A percentile compares a stretch with the other conserved stretches of the same genome.
phyloP scores from a whole-genome alignment of 495 filamentous ascomycete genomes.

The Alectoria sarmentosa region DNA sequence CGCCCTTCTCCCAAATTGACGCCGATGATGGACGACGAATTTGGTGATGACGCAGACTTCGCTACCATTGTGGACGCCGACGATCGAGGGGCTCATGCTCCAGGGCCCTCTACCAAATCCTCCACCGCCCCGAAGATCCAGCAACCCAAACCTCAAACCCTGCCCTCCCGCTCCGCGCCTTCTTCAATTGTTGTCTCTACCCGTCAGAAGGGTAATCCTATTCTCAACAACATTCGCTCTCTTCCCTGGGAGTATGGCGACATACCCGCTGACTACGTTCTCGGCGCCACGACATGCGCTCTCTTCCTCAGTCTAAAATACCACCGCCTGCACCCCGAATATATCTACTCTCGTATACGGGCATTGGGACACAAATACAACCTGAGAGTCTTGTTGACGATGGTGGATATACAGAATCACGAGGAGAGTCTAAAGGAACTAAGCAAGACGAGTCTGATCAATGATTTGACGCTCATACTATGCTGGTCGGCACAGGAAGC shows the following conservation, averaged over 20 bases:
- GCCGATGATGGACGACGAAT: slow-evolving; percentile 51
- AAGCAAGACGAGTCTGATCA: slow-evolving; percentile 82
- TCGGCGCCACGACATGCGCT: slow-evolving; percentile 82
- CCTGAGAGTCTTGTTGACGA: slow-evolving; percentile 73
- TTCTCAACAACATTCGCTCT: slow-evolving; percentile 70
- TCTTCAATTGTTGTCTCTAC: slow-evolving; percentile 79
- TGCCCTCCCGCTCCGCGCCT: slow-evolving; percentile 58
- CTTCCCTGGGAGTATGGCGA: slow-evolving; percentile 97
- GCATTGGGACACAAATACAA: slow-evolving; percentile 73
- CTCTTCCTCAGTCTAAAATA: slow-evolving; percentile 95
- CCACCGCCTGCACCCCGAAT: slow-evolving; percentile 94
- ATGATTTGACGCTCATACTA: slow-evolving; percentile 83
- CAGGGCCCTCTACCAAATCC: slow-evolving; percentile 26
- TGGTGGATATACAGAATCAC: slow-evolving; percentile 90
- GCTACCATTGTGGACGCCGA: slow-evolving; percentile 46
- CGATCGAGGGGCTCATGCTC: slow-evolving; percentile 30
- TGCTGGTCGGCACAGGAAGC: slow-evolving; percentile 94
- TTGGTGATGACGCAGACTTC: slow-evolving; percentile 53
- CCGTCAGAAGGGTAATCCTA: slow-evolving; percentile 91
- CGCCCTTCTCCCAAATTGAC: neutral
- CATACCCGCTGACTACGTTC: slow-evolving; percentile 85
- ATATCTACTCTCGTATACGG: slow-evolving; percentile 88
- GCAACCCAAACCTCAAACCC: slow-evolving; percentile 80
- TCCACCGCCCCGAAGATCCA: slow-evolving; percentile 51
- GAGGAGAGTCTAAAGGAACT: slow-evolving; percentile 75